Base-by-base conservation (phyloP, 257 asterid species). In the Jasminum sambac region DNA sequence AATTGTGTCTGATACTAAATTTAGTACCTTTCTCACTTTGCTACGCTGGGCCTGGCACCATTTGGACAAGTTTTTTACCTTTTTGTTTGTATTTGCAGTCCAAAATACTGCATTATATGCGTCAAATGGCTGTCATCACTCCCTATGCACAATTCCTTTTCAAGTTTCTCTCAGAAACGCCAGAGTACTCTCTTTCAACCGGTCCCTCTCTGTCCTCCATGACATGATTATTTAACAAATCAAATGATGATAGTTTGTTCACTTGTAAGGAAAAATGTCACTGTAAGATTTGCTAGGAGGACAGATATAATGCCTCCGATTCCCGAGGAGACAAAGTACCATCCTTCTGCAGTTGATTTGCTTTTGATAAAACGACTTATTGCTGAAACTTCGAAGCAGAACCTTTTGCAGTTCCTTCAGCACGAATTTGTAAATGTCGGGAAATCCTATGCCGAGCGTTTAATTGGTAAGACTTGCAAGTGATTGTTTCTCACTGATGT, bases 301-400 rank as follows among this genome's bases (percentile, higher is more conserved):
- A 89, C 96, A 10, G 97, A 91, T 68, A 77, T 91, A 76, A 89
- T 87, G 96, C 97, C 97, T 66, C 93, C 96, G 9, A 86, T 90
- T 83, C 97, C 97, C 66, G 84, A 83, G 76, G 97, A 91, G 80
- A 91, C 97, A 62, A 89, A 89, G 82, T 87, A 84, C 77, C 97
- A 89, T 86, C 97, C 97, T n/a, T 89, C 97, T 36, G 97, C 96
- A 42, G 97, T 91, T 74, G 97, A 89, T 81, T 84, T 91, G 77
- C 96, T 91, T 73, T 84, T 91, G 84, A 89, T 91, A 73, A 89
- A 89, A 83, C 84, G 93, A 69, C 96, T 91, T 76, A 91, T 89
- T 65, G 79, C 93, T 11, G 97, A 91, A 78, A 91, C 95, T 70
- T 78, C 95, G 52, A 89, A 82, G 78, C 88, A 70, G 74, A 83